phyloP scores from a whole-genome alignment of 768 basidiomycete species.

The Phylloporus rhodoxanthus region DNA sequence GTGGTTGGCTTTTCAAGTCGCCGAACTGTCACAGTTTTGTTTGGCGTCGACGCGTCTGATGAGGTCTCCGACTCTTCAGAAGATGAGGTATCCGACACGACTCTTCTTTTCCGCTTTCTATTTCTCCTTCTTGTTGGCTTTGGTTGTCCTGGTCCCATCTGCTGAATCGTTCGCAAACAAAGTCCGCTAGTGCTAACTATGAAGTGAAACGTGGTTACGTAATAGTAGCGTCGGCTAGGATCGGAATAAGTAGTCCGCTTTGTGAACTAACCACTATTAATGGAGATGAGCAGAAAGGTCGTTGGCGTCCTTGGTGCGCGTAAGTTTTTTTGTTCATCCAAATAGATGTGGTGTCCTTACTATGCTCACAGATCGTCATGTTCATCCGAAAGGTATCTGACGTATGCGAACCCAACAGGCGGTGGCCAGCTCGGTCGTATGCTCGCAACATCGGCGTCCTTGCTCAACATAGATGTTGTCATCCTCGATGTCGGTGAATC shows the following conservation, averaged over 20 bases:
- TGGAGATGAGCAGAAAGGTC: slow-evolving; percentile 24
- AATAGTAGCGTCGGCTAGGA: background rate
- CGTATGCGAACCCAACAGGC: slow-evolving; percentile 41
- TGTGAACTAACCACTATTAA: no score
- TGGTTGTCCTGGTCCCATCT: slow-evolving; percentile 27
- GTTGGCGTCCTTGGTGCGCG: slow-evolving; percentile 29
- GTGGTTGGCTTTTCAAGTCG: background rate
- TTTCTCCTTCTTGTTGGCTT: slow-evolving; percentile 40
- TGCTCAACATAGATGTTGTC: slow-evolving; percentile 76
- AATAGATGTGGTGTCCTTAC: slow-evolving; percentile 4
- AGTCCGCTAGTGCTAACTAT: background rate
- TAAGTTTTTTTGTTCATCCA: slow-evolving; percentile 7
- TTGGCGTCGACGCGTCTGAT: slow-evolving; percentile 4
- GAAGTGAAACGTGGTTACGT: no score
- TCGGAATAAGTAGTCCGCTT: background rate
- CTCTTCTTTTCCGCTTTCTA: slow-evolving; percentile 51
- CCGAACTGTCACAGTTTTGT: slow-evolving; percentile 6
- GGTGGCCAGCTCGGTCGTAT: slow-evolving; percentile 98
- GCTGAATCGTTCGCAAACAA: background rate
- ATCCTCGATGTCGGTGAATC: slow-evolving; percentile 80
- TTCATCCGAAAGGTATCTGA: slow-evolving; percentile 2
- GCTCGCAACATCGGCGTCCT: slow-evolving; percentile 85
- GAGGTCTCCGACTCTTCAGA: slow-evolving; percentile 32
- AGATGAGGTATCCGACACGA: slow-evolving; percentile 38
- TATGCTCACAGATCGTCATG: slow-evolving; percentile 5